Conservation (phyloP, 768 basidiomycete genomes). For the Tricholoma terreum region DNA sequence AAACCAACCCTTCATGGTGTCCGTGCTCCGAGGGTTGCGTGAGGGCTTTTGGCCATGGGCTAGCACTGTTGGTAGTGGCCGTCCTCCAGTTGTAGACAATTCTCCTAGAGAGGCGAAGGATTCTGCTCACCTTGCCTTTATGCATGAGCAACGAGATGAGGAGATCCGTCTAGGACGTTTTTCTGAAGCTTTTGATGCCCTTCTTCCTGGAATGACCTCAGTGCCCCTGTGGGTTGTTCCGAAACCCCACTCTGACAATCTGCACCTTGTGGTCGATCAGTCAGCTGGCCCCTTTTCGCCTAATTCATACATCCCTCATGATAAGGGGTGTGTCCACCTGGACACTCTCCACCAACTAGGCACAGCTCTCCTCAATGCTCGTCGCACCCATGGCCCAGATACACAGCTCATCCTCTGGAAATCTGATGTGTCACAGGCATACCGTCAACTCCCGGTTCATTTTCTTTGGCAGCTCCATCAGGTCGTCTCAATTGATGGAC, state of each 20-base stretch:
- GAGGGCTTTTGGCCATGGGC: slow-evolving; percentile 28
- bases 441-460: slow-evolving; percentile 33
- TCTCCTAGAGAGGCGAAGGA: too few species aligned
- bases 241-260: slow-evolving; percentile 24
- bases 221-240: slow-evolving; percentile 34
- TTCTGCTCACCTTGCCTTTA: slow-evolving; percentile 4
- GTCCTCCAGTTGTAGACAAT: too few species aligned
- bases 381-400: not conserved
- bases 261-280: slow-evolving; percentile 37
- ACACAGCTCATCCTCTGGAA: slow-evolving; percentile 25
- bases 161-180: slow-evolving; percentile 14
- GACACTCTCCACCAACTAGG: slow-evolving; percentile 18
- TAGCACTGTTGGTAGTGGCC: not conserved
- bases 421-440: slow-evolving; percentile 36
- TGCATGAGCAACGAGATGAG: slow-evolving; percentile 16
- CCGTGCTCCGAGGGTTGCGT: slow-evolving; percentile 12
- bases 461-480: slow-evolving; percentile 42
- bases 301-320: slow-evolving; percentile 22
- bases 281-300: slow-evolving; percentile 24
- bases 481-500: slow-evolving; percentile 22
- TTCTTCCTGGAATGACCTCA: slow-evolving; percentile 33
- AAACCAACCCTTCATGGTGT: slow-evolving; percentile 19
- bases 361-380: slow-evolving; percentile 3
- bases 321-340: slow-evolving; percentile 7
- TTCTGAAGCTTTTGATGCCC: slow-evolving; percentile 20